Percentiles rank a stretch among this genome's conserved stretches.
phyloP scores from a whole-genome alignment of 2,329 filamentous ascomycete species.

The Phialophora expanda region DNA sequence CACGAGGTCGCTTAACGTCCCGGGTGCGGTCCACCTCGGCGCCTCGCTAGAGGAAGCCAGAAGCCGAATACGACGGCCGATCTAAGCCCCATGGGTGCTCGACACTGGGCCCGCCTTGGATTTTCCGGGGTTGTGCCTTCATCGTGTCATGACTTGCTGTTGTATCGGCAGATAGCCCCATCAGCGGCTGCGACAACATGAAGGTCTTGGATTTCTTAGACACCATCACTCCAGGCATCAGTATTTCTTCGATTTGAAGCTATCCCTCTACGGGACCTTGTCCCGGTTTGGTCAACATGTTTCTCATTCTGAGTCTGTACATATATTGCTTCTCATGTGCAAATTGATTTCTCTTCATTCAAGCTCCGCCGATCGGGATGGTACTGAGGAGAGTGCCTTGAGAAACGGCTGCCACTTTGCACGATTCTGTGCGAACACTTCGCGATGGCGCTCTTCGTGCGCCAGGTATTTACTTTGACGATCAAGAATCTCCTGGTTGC shows the following conservation, averaged over 20 bases:
- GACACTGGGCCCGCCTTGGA: neutral
- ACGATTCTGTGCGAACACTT: neutral
- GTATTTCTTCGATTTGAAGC: conserved; percentile 11
- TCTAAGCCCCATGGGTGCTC: neutral
- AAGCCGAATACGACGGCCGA: neutral
- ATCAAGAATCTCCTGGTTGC: conserved; percentile 63
- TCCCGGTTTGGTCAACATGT: conserved; percentile 8
- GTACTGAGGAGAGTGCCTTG: neutral
- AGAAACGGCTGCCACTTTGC: neutral
- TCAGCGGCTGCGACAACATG: conserved; percentile 5
- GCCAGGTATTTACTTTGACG: conserved; percentile 62
- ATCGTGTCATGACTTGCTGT: conserved; percentile 7
- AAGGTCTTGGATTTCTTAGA: conserved; percentile 9
- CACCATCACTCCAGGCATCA: conserved; percentile 17
- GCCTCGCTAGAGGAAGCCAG: neutral
- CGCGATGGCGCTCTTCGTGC: conserved; percentile 48
- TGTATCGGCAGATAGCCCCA: neutral
- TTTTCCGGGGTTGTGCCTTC: conserved; percentile 1
- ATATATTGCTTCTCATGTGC: conserved; percentile 13
- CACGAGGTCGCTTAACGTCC: neutral
- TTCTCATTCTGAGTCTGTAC: conserved; percentile 13
- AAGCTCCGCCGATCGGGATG: conserved; percentile 1
- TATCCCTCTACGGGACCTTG: neutral
- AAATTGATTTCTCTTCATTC: conserved; percentile 7
- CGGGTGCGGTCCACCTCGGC: no score